These are phyloP conservation scores for Citrus reticulata DNA, from an alignment of 345 rosid species.

Conservation along the genomic window DNA sequence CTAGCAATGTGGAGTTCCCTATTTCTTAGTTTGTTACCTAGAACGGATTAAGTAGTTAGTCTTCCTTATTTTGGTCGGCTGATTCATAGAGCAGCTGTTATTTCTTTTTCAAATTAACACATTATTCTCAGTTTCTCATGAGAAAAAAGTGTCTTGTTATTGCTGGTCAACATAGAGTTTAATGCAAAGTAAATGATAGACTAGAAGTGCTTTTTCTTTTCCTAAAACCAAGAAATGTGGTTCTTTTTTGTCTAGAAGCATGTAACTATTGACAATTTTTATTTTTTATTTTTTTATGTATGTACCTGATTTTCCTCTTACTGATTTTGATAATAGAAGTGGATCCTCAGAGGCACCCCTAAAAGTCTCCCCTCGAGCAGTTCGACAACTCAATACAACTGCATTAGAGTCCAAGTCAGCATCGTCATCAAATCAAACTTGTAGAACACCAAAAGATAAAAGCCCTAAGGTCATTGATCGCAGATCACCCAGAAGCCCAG, in stretches of 20 bases:
- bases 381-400: constrained; percentile 59
- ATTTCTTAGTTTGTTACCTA: neutral
- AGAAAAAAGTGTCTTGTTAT: neutral
- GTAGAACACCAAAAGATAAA: constrained; percentile 64
- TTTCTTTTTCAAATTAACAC: neutral
- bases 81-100: neutral
- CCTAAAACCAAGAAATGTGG: neutral
- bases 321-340: constrained; percentile 36
- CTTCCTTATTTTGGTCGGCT: neutral
- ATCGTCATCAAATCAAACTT: constrained; percentile 47
- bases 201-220: neutral
- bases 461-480: constrained; percentile 77
- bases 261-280: neutral
- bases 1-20: neutral
- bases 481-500: constrained; percentile 73
- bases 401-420: constrained; percentile 51
- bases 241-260: neutral
- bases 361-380: constrained; percentile 77
- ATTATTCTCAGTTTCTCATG: neutral
- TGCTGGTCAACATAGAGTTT: neutral
- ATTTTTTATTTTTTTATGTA: neutral
- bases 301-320: neutral
- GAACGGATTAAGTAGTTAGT: neutral
- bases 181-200: neutral
- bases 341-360: constrained; percentile 64